phyloP scores from a whole-genome alignment of 2,329 filamentous ascomycete genomes.

The Venturia pyrina region DNA sequence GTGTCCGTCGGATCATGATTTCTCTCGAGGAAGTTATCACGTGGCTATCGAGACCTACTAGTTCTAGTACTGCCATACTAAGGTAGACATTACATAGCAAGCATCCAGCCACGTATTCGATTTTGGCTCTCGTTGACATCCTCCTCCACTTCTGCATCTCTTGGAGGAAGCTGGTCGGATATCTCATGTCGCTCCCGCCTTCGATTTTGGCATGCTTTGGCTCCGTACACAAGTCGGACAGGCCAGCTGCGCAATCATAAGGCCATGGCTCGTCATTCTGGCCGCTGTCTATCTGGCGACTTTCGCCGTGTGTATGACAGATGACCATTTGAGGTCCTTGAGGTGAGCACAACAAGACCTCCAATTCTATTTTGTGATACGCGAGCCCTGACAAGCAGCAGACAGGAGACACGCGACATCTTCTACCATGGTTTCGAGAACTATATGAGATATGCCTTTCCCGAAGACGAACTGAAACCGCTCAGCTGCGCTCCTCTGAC shows the following conservation, averaged over 20 bases:
- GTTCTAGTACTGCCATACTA: too few relatives aligned
- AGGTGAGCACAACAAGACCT: constrained; percentile 20
- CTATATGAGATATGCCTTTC: constrained; percentile 89
- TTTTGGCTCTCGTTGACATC: background rate
- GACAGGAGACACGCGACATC: constrained; percentile 51
- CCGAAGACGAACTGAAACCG: constrained; percentile 88
- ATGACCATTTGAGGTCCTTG: constrained; percentile 29
- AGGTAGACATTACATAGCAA: background rate
- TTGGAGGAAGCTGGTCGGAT: background rate
- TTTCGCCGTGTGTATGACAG: constrained; percentile 33
- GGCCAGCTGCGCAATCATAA: background rate
- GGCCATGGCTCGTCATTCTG: constrained; percentile 2
- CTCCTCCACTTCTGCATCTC: background rate
- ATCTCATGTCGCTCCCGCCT: constrained; percentile 3
- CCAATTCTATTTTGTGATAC: background rate
- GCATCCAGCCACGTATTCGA: background rate
- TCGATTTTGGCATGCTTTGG: constrained; percentile 4
- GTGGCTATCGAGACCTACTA: background rate
- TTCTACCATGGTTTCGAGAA: constrained; percentile 97
- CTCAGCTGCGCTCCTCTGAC: constrained; percentile 76
- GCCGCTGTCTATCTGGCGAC: constrained; percentile 17
- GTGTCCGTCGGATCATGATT: too few relatives aligned
- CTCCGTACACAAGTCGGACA: background rate
- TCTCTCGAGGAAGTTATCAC: background rate
- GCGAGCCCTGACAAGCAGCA: constrained; percentile 14